Percentiles rank a stretch among this genome's conserved stretches.
phyloP scores from a whole-genome alignment of 73 alveolate genomes.

The Tetrahymena thermophila region DNA sequence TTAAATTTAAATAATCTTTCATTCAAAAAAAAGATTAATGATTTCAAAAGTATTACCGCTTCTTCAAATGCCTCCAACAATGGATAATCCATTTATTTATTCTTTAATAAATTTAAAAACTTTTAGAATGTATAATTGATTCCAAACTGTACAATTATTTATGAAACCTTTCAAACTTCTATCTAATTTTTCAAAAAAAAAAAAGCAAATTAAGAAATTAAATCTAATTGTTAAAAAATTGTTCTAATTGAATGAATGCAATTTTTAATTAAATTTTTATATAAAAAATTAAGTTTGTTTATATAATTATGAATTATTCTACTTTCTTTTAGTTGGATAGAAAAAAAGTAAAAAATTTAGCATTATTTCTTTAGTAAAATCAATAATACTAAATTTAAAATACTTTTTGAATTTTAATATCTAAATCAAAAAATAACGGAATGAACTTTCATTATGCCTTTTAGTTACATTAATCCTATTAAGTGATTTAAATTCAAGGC shows the following conservation, averaged over 20 bases:
- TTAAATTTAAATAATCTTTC: neutral
- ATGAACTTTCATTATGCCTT: too few relatives aligned
- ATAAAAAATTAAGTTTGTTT: too few relatives aligned
- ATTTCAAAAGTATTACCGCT: neutral
- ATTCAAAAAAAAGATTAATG: neutral
- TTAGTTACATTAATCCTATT: too few relatives aligned
- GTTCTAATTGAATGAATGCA: neutral
- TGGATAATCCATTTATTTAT: neutral
- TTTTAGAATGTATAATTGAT: neutral
- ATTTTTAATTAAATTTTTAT: too few relatives aligned
- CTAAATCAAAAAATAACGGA: too few relatives aligned
- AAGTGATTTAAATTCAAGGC: too few relatives aligned
- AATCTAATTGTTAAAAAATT: neutral
- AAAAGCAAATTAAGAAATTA: neutral
- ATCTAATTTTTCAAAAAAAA: neutral
- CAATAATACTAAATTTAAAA: too few relatives aligned
- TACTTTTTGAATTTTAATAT: too few relatives aligned
- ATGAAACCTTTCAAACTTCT: neutral
- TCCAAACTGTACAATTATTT: neutral
- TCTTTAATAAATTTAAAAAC: neutral
- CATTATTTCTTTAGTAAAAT: too few relatives aligned
- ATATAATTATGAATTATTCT: neutral
- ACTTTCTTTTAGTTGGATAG: neutral
- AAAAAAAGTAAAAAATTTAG: neutral
- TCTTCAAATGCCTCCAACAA: neutral